Evolutionary conservation across 106 monocot genomes (phyloP).

Genomic region (Phalaenopsis equestris): DNA sequence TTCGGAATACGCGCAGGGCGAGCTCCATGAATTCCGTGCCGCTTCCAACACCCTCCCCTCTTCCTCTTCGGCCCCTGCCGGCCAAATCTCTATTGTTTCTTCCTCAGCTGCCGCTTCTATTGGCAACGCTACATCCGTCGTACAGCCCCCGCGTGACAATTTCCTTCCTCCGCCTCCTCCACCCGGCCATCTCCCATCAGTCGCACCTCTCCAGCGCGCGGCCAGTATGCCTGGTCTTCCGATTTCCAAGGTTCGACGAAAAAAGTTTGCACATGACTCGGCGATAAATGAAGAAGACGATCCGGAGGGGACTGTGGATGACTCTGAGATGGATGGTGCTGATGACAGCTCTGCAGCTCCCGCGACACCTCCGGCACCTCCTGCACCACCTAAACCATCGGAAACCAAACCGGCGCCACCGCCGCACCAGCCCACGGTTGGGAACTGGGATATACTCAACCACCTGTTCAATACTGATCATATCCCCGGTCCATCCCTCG

Average conservation of each 20-base stretch:
- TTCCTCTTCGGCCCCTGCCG: slow-evolving; percentile 1
- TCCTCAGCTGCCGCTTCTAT: slow-evolving; percentile 5
- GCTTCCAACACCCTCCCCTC: slow-evolving; percentile 8
- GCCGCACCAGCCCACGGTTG: slow-evolving; percentile 16
- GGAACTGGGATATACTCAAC: slow-evolving; percentile 30
- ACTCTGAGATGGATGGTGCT: slow-evolving; percentile 19
- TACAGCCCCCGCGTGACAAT: slow-evolving; percentile 23
- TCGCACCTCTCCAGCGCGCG: slow-evolving; percentile 49
- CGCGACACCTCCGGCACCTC: slow-evolving; percentile 4
- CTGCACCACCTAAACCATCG: slow-evolving; percentile 7
- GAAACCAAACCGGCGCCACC: slow-evolving; percentile 4
- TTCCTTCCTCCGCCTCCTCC: slow-evolving; percentile 66
- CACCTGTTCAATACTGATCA: slow-evolving; percentile 37
- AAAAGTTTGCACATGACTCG: slow-evolving; percentile 12
- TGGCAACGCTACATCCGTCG: neutral
- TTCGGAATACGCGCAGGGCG: slow-evolving; percentile 57
- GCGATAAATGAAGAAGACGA: slow-evolving; percentile 63
- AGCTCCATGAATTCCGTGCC: slow-evolving; percentile 9
- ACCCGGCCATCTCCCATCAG: slow-evolving; percentile 32
- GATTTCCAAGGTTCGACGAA: slow-evolving; percentile 1
- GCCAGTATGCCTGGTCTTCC: slow-evolving; percentile 71
- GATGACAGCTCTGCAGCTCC: slow-evolving; percentile 10
- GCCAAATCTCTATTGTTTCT: slow-evolving; percentile 8
- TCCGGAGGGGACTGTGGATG: slow-evolving; percentile 14
- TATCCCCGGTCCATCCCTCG: slow-evolving; percentile 29